Evolutionary conservation across 257 asterid species (phyloP), one percentile per base, ranked within the genome.

Genomic region (Parsonsia alboflavescens): DNA sequence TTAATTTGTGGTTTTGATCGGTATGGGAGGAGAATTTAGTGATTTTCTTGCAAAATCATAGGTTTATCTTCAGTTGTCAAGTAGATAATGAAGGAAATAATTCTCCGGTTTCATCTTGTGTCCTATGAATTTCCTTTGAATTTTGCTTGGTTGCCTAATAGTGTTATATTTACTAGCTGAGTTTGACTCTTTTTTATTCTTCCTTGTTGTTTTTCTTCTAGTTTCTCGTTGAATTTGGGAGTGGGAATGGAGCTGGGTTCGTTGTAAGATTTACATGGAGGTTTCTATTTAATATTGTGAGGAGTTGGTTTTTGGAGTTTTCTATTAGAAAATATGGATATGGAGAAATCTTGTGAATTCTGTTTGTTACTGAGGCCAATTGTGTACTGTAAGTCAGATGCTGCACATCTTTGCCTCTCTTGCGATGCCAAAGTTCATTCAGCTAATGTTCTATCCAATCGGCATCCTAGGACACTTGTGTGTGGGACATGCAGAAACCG

Each of bases 401-500:
- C 93, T 28, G 98, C 97, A n/a, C 85, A 84, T 72, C 97, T 93
- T 45, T 93, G 98, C 81, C 91, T 93, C 48, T 82, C 87, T 41
- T 93, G 98, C 66, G 97, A 93, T 71, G 86, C 96, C 44, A 88
- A 83, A 76, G 96, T 93, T 84, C 98, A 93, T 73, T 93, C 92
- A 8, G 98, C 98, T 42, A 93, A 93, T 63, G 90, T 96, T 39
- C 96, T 93, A 42, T 93, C 96, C 50, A 83, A 46, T 77, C 76
- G 98, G 11, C 98, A 93, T 74, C 87, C 85, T 0, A 92, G 98
- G 12, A 88, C 91, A 33, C 87, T 89, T 26, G 84, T 89, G 57
- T 93, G 97, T 1, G 92, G 89, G 73, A 75, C 81, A 0, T 93
- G 98, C 85, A 75, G 85, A 50, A 48, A 33, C 58, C 85, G 70